Evolutionary conservation across 106 monocot species (phyloP).

Genomic region (Allium fistulosum): DNA sequence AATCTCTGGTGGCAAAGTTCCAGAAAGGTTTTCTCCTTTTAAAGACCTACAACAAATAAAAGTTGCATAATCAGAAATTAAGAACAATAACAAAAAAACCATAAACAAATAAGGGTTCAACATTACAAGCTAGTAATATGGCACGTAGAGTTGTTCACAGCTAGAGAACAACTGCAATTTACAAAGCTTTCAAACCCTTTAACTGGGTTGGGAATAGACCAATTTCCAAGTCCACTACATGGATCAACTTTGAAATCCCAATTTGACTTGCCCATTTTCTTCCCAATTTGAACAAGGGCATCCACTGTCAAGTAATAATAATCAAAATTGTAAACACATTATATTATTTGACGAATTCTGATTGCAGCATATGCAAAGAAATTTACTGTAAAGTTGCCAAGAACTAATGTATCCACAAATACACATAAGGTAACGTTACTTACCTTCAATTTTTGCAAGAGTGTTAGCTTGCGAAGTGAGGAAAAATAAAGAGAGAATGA

Average conservation of each 20-base stretch:
- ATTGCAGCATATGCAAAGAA: no score
- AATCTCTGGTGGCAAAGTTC: conserved; percentile 48
- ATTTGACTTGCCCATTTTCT: conserved; percentile 26
- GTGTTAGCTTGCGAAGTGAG: no score
- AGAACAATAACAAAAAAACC: background rate
- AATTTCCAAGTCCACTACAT: conserved; percentile 33
- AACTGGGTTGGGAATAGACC: conserved; percentile 16
- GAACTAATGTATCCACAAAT: no score
- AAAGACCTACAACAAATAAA: conserved; percentile 22
- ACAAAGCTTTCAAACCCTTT: conserved; percentile 32
- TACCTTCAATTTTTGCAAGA: no score
- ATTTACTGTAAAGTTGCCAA: no score
- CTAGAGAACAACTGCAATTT: conserved; percentile 43
- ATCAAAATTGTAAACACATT: no score
- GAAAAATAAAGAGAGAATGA: no score
- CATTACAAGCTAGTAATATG: conserved; percentile 34
- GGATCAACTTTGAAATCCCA: conserved; percentile 76
- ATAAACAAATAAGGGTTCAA: background rate
- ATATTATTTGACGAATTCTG: no score
- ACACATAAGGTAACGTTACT: no score
- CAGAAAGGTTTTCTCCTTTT: conserved; percentile 49
- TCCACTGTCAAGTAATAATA: conserved; percentile 18
- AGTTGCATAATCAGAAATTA: background rate
- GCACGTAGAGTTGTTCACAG: conserved; percentile 14
- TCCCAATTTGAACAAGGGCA: conserved; percentile 30